Evolutionary conservation across 108 stramenopile species (phyloP), one percentile per base, ranked within the genome.

Genomic region (Nannochloropsis salina): DNA sequence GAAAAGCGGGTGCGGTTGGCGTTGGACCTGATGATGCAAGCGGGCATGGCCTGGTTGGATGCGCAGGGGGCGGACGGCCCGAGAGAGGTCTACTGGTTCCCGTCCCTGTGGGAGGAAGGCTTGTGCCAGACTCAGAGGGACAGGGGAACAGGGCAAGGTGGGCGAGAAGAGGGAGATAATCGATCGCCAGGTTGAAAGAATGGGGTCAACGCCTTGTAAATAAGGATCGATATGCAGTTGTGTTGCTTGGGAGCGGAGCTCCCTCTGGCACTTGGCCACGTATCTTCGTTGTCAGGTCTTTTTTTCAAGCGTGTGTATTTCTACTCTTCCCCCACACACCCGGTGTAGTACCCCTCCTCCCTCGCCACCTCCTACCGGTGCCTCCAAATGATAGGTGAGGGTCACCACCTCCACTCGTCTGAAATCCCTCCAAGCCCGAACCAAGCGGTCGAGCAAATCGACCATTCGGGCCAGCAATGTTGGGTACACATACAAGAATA

Each of bases 21-120:
- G n/a, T 80, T 88, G 80, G 80, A 82, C 43, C 83, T 84, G 84
- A 83, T 88, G 15, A 88, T 22, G 21, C 79, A 89, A 82, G 89
- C 83, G 41, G 89, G 89, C 41, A 89, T 89, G 89, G 89, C 86
- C 21, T 89, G 89, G 89, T 79, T 89, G 31, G 89, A 89, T 80
- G 83, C 44, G 18, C 80, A 89, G 15, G 82, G 86, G 12, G 80
- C 47, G 31, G 87, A 83, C 8, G 84, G 82, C 6, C 42, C 45
- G 43, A 74, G 20, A n/a, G 61, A 74, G 61, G 84, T 51, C 31
- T 88, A 85, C 84, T 88, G 80, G 43, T 86, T 89, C 43, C 89
- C 89, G 2, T 86, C 86, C 43, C 86, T 89, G 40, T 89, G 89
- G 89, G 45, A 82, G 20, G 85, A 85, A 42, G 89, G 86, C 31